Conservation (phyloP, 2,329 filamentous ascomycete species). For the Aspergillus tanneri region DNA sequence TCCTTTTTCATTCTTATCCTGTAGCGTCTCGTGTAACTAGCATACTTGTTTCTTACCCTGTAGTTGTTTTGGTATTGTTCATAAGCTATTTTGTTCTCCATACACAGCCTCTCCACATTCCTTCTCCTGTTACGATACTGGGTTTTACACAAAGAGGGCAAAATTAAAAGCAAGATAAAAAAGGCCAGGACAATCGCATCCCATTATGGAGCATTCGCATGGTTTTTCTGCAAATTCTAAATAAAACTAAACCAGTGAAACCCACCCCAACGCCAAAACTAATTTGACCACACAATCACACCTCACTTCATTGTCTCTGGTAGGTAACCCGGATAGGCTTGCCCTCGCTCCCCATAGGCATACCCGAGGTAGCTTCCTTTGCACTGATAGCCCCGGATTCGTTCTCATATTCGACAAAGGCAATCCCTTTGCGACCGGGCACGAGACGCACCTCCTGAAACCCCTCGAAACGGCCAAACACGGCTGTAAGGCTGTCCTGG, state of each 20-base stretch:
- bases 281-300: constrained; percentile 16
- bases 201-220: not conserved
- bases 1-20: constrained; percentile 3
- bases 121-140: constrained; percentile 3
- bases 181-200: not conserved
- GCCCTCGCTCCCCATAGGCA: constrained; percentile 70
- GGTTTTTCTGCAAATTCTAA: constrained; percentile 5
- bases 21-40: constrained; percentile 18
- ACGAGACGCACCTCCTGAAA: constrained; percentile 92
- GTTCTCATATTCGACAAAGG: constrained; percentile 93
- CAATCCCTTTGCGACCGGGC: constrained; percentile 81
- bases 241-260: constrained; percentile 8
- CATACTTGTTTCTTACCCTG: constrained; percentile 23
- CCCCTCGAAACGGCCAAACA: constrained; percentile 88
- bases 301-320: constrained; percentile 70
- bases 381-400: constrained; percentile 87
- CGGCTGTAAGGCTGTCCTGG: constrained; percentile 71
- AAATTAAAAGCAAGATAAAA: not conserved
- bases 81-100: constrained; percentile 5
- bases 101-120: not conserved
- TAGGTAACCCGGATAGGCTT: constrained; percentile 93
- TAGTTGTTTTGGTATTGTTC: constrained; percentile 15
- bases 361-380: constrained; percentile 88
- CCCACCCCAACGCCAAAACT: constrained; percentile 33
- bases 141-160: not conserved